These are phyloP conservation scores for Flaveria bidentis DNA, from an alignment of 129 eudicot genomes.

Conservation along the genomic window DNA sequence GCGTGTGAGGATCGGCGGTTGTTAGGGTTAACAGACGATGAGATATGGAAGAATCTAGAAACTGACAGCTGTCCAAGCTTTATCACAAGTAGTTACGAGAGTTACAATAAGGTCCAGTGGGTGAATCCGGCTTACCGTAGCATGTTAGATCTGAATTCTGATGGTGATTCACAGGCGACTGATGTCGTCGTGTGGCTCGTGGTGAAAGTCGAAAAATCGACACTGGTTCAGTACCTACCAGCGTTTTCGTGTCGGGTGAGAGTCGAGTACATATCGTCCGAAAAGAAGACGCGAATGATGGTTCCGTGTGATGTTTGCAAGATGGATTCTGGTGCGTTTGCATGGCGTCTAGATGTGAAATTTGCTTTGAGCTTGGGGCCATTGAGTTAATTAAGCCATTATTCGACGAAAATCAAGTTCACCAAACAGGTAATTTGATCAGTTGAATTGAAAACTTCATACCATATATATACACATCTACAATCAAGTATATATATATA, in stretches of 20 bases:
- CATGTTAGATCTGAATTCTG: conserved; percentile 43
- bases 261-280: conserved; percentile 40
- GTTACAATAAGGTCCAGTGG: conserved; percentile 48
- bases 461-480: neutral
- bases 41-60: conserved; percentile 54
- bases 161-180: conserved; percentile 4
- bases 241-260: conserved; percentile 72
- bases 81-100: conserved; percentile 40
- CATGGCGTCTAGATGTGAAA: conserved; percentile 74
- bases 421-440: conserved; percentile 32
- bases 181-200: conserved; percentile 45
- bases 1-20: conserved; percentile 41
- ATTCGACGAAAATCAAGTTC: conserved; percentile 26
- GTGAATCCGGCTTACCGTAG: conserved; percentile 52
- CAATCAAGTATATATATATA: conserved; percentile 4
- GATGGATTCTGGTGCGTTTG: conserved; percentile 68
- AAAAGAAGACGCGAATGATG: conserved; percentile 38
- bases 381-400: conserved; percentile 5
- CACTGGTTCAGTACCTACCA: conserved; percentile 30
- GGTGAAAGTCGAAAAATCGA: conserved; percentile 46
- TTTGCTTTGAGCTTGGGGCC: conserved; percentile 70
- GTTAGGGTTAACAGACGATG: conserved; percentile 59
- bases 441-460: conserved; percentile 6
- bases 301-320: conserved; percentile 81
- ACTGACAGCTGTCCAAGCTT: conserved; percentile 72